These are phyloP conservation scores for Phytophthora pisi DNA, from an alignment of 352 stramenopile genomes.

Conservation along the genomic window DNA sequence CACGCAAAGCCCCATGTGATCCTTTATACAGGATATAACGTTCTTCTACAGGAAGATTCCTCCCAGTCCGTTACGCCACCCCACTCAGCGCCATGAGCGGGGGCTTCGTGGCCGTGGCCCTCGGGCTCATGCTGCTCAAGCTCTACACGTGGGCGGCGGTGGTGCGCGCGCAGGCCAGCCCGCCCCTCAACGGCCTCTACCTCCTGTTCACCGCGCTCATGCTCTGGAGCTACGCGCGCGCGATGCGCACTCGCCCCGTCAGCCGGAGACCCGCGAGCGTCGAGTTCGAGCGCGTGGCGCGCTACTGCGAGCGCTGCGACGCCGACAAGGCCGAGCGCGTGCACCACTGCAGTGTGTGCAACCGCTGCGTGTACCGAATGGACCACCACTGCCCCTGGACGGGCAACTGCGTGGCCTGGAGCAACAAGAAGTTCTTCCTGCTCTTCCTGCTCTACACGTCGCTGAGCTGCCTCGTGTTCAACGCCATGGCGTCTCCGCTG, in stretches of 20 bases:
- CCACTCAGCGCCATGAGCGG: slow-evolving; percentile 34
- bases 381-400: slow-evolving; percentile 89
- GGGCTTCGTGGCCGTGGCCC: slow-evolving; percentile 50
- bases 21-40: not conserved
- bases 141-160: slow-evolving; percentile 54
- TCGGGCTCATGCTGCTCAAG: slow-evolving; percentile 76
- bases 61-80: slow-evolving; percentile 13
- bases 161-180: slow-evolving; percentile 31
- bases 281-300: slow-evolving; percentile 20
- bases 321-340: slow-evolving; percentile 55
- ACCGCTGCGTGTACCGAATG: slow-evolving; percentile 82
- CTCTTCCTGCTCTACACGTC: slow-evolving; percentile 83
- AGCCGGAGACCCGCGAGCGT: slow-evolving; percentile 4
- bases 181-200: slow-evolving; percentile 48
- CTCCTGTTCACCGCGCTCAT: slow-evolving; percentile 53
- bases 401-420: slow-evolving; percentile 84
- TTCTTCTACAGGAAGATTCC: slow-evolving; percentile 15
- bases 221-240: slow-evolving; percentile 79
- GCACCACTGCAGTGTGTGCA: slow-evolving; percentile 83
- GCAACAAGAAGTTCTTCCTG: slow-evolving; percentile 87
- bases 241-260: slow-evolving; percentile 38
- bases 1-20: too few relatives aligned
- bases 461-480: slow-evolving; percentile 67
- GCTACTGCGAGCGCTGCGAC: slow-evolving; percentile 86
- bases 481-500: slow-evolving; percentile 40